Base-by-base conservation (phyloP, 345 rosid species). In the Lagerstroemia speciosa region DNA sequence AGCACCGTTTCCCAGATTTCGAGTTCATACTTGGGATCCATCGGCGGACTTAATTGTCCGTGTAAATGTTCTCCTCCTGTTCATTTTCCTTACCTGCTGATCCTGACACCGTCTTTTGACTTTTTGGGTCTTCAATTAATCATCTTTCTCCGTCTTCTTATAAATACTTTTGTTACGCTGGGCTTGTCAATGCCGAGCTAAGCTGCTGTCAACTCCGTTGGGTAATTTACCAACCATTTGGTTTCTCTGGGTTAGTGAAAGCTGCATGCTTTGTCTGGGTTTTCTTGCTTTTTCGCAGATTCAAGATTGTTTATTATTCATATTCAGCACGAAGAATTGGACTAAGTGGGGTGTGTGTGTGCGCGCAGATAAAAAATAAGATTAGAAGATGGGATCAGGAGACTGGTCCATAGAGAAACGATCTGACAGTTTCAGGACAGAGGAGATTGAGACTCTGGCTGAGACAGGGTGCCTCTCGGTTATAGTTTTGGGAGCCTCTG, bases 381-480 rank as follows among this genome's bases (percentile, higher is more conserved):
- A 29, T 29, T 55, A 27, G 8, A 62, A 24, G 75, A 72, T 72
- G 71, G 75, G 66, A 67, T 58, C 70, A 19, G 60, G 71, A 36
- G 14, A 24, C 60, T 66, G 96, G 96, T 64, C 62, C 24, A 66
- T 91, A 15, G 90, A 86, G 88, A 85, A 85, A 71, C 82, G 92
- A 85, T 78, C 83, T 38, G 67, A 65, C 40, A 77, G 77, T 74
- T 60, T 80, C 0, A 79, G 81, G 70, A 86, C 66, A 24, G 86
- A 57, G 55, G 90, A 84, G 37, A 20, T 71, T 7, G 93, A 78
- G 45, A 48, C 58, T 72, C 83, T 70, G 67, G 57, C 76, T 5
- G 99, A 88, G 83, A 82, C 86, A 55, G 98, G 99, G 32, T 84
- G 96, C 78, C 92, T 94, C 69, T 89, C 98, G 19, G 82, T 92